Evolutionary conservation across 2,329 filamentous ascomycete species (phyloP).

Genomic region (Mariannaea elegans): DNA sequence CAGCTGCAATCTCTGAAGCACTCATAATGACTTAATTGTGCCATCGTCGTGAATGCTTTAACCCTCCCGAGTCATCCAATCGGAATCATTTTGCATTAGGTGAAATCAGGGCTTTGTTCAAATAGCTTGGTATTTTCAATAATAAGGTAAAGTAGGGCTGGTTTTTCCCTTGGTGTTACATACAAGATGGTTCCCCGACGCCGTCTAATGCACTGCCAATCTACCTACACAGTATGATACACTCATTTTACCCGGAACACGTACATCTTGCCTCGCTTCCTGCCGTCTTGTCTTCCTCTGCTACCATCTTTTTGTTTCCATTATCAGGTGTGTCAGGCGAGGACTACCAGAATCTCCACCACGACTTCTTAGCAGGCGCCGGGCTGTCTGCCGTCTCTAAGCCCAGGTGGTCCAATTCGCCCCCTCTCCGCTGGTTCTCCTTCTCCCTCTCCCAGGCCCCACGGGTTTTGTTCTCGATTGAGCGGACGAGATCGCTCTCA

Average conservation of each 20-base stretch:
- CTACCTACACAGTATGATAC: slow-evolving; percentile 56
- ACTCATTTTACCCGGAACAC: slow-evolving; percentile 36
- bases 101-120: slow-evolving; percentile 6
- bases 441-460: slow-evolving; percentile 59
- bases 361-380: slow-evolving; percentile 56
- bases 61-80: no score
- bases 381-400: slow-evolving; percentile 43
- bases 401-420: slow-evolving; percentile 60
- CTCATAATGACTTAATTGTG: not conserved
- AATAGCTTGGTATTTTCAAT: slow-evolving; percentile 41
- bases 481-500: slow-evolving; percentile 32
- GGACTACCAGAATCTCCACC: slow-evolving; percentile 56
- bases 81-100: no score
- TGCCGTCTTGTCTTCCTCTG: slow-evolving; percentile 16
- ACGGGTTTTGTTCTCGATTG: slow-evolving; percentile 50
- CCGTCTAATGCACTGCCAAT: slow-evolving; percentile 56
- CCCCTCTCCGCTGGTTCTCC: slow-evolving; percentile 60
- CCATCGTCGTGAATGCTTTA: not conserved
- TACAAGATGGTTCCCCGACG: slow-evolving; percentile 50
- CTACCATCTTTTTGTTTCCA: slow-evolving; percentile 12
- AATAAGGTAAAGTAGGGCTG: slow-evolving; percentile 43
- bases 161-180: slow-evolving; percentile 43
- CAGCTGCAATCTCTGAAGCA: not conserved
- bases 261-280: slow-evolving; percentile 31
- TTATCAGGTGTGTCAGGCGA: not conserved